Percentiles rank a stretch among this genome's conserved stretches.
Conservation (phyloP, 345 rosid species). For the Eucalyptus sp. region DNA sequence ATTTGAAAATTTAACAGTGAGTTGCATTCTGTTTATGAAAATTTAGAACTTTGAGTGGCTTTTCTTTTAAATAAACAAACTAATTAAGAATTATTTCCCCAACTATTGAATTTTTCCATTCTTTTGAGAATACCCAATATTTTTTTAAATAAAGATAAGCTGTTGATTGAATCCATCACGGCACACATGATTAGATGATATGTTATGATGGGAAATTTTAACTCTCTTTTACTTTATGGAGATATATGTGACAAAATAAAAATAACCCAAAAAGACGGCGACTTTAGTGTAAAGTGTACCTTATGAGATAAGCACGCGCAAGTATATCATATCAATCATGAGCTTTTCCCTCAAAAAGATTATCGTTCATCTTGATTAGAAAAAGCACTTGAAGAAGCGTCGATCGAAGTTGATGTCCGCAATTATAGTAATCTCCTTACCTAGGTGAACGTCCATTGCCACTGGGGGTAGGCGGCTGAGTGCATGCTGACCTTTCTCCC, state of each 20-base stretch:
- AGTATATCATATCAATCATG: not conserved
- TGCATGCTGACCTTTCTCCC: slow-evolving; percentile 4
- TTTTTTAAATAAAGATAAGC: not conserved
- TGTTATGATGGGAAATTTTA: not conserved
- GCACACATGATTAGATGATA: not conserved
- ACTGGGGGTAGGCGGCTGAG: not conserved
- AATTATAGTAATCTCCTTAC: not conserved
- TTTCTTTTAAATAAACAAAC: not conserved
- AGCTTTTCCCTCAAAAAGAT: not conserved
- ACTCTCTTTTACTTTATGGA: not conserved
- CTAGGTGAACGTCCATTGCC: not conserved
- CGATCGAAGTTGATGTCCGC: not conserved
- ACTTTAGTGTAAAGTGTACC: not conserved
- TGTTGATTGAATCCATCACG: not conserved
- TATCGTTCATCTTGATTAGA: not conserved
- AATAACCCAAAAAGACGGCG: not conserved
- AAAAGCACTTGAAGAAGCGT: not conserved
- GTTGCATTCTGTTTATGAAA: not conserved
- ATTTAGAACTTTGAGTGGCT: not conserved
- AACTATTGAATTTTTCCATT: not conserved
- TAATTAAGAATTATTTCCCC: not conserved
- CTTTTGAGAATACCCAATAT: not conserved
- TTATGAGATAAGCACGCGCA: not conserved
- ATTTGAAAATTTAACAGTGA: not conserved
- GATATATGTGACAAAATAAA: not conserved